Evolutionary conservation across 805 yeast species (phyloP), one percentile per base, ranked within the genome.

Genomic region (Brettanomyces anomalus): DNA sequence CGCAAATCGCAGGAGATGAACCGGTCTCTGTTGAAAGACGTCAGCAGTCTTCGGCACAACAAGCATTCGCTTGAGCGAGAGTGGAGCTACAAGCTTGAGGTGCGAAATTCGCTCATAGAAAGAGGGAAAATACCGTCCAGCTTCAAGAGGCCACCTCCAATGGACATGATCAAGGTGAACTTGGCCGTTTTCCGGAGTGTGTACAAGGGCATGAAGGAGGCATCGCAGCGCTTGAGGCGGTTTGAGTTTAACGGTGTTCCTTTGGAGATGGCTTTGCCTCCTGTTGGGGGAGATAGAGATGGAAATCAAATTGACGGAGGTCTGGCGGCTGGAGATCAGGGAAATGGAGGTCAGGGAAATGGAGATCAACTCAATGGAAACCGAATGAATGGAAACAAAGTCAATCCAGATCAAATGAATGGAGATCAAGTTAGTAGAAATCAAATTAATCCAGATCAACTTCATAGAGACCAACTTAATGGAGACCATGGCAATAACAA

Each of bases 131-230:
- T 31, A 11, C 35, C 20, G n/a, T 19, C 20, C 13, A 17, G 14
- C n/a, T 15, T 26, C 28, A 8, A 16, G 15, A 18, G 24, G 13
- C 35, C 41, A 10, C 41, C 34, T 2, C n/a, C 10, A 16, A 38
- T 26, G 28, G 24, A 38, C 14, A 38, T 38, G 41, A 10, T 11
- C 8, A 13, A 30, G 20, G 41, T 38, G 13, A 38, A 38, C 41
- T 31, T 38, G 41, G 35, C 15, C 14, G 41, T n/a, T 6, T 38
- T 38, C 35, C 19, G 26, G 18, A 36, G 17, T 7, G 10, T 11
- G 38, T 40, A 16, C 32, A 36, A 33, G 15, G 13, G 34, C 18
- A n/a, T 32, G 34, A 7, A n/a, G 6, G 18, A n/a, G 15, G 18
- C 3, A 14, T 32, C 8, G 2, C n/a, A 32, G 15, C 18, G 18